Base-by-base conservation (phyloP, 257 asterid genomes). In the Galeopsis tetrahit region DNA sequence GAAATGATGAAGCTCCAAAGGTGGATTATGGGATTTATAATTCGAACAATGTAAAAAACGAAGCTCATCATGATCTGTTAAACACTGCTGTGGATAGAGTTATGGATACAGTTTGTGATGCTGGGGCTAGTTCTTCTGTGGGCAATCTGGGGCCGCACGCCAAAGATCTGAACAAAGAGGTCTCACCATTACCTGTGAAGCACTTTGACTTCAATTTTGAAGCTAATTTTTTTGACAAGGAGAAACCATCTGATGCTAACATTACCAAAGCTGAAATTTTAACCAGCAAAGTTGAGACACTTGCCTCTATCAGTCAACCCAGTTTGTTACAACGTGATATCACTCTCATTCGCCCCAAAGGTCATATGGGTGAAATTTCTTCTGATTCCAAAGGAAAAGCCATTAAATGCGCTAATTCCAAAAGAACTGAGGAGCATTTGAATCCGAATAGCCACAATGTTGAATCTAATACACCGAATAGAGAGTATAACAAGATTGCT, bases 111-210 rank as follows among this genome's bases (percentile, higher is more conserved):
- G 74, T 51, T 68, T 76, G 68, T 73, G 82, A 68, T 81, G 77
- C 52, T 57, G 83, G 77, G 66, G 68, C 52, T 81, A 55, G 70
- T 82, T 79, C 91, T 75, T 82, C 79, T 75, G 78, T 60, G 34
- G 88, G 79, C 53, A 75, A 85, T 51, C 33, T 39, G 35, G 71
- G 80, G 63, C 85, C 82, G 78, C 79, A 81, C 65, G 76, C 80
- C 28, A 83, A 89, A 71, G 82, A 82, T 78, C 69, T 85, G 79
- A 81, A 76, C 68, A 84, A 78, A 80, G 92, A 82, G 78, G 89
- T 65, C 58, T 94, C 99, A 56, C 99, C 97, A 1, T 70, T 94
- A 60, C 99, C 97, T 52, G 97, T 94, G 66, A 94, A 88, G 85
- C 98, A 94, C 81, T 87, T 94, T 82, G 97, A 94, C 80, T 94